Evolutionary conservation across 768 basidiomycete genomes (phyloP), one percentile per base, ranked within the genome.

Genomic region (Boletus fagicola): DNA sequence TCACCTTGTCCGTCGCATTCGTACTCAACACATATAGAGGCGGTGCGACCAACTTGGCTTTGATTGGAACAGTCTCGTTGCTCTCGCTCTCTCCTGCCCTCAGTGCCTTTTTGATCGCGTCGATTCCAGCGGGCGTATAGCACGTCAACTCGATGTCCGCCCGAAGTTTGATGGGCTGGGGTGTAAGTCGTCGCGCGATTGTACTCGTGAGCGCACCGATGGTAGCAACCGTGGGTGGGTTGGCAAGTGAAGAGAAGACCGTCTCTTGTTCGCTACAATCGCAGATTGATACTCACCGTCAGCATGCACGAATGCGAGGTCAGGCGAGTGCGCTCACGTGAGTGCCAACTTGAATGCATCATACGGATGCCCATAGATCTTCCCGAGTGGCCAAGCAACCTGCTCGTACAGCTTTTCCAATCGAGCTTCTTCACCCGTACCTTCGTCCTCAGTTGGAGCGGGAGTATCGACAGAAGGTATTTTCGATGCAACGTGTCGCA

Each of bases 321-420:
- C 53, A 33, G 4, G 12, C 13, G 28, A 20, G 49, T 20, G 12
- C 3, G 77, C 91, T 58, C 66, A 96, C 96, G 90, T 90, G 53
- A 98, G 78, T n/a, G 92, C 86, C 45, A 97, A 81, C 73, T 98
- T 98, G 81, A 98, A 99, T 1, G 96, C 96, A 71, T 98, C 97
- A 73, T 97, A 96, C 0, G 95, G 83, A 72, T 98, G 95, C 1
- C 95, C 94, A 63, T 94, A 99, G 69, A 87, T 91, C 73, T 84
- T 84, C 16, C 90, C 91, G 35, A 98, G 78, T 3, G 95, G 96
- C 95, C 96, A 99, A 2, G 83, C 92, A 58, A 98, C 84, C 58
- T 88, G 80, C 16, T 96, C 94, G 72, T 98, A 98, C 38, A 99
- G 75, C 64, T 81, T 80, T 70, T 97, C 94, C 49, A 97, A 78